phyloP scores from a whole-genome alignment of 768 basidiomycete genomes.

The Leccinellum albellum region DNA sequence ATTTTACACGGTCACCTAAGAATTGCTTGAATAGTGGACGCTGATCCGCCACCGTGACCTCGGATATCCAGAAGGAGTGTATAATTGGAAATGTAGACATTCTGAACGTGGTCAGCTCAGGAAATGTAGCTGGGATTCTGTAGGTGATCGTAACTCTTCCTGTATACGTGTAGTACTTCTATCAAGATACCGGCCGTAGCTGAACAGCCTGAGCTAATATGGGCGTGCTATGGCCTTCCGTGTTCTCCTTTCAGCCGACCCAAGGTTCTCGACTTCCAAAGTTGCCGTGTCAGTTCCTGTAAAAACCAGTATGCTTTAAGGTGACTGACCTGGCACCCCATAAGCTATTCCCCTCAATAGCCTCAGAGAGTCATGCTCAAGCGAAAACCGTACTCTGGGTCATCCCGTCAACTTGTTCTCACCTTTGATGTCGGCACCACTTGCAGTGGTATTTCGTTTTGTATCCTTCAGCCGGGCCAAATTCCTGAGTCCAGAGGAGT shows the following conservation, averaged over 20 bases:
- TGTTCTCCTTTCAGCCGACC: too few relatives aligned
- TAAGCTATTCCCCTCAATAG: not conserved
- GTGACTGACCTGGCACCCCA: not conserved
- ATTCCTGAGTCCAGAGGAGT: not conserved
- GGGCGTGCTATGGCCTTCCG: too few relatives aligned
- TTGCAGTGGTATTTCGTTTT: not conserved
- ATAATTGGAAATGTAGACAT: not conserved
- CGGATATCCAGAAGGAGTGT: not conserved
- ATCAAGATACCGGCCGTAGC: too few relatives aligned
- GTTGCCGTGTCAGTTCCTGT: too few relatives aligned
- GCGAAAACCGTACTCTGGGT: constrained; percentile 34
- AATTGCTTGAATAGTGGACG: not conserved
- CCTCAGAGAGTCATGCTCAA: constrained; percentile 21
- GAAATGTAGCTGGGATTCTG: too few relatives aligned
- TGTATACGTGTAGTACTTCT: too few relatives aligned
- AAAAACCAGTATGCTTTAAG: not conserved
- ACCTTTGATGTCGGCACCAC: constrained; percentile 27
- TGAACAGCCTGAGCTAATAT: too few relatives aligned
- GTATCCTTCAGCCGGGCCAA: not conserved
- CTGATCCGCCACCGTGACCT: not conserved
- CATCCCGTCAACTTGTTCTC: constrained; percentile 30
- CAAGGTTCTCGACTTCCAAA: too few relatives aligned
- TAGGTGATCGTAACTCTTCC: too few relatives aligned
- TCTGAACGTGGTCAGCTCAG: not conserved
- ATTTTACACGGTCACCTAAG: too few relatives aligned